A percentile compares a stretch with the other conserved stretches of the same genome.
These are phyloP conservation scores for Myxozyma vanderwaltii DNA, from an alignment of 805 yeast species.

Conservation along the genomic window DNA sequence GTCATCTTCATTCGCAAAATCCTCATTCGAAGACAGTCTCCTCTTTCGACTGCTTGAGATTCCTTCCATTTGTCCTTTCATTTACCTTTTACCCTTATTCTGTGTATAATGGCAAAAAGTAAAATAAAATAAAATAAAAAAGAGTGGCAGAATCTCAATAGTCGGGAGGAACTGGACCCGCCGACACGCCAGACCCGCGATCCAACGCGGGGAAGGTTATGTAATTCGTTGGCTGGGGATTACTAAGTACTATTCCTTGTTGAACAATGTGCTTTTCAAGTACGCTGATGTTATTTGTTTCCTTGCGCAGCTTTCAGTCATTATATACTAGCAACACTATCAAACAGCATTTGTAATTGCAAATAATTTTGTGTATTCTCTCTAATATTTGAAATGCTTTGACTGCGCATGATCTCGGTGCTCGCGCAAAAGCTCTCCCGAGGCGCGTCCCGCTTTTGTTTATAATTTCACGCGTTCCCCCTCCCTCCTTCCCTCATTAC, in stretches of 20 bases:
- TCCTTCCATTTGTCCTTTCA: background rate
- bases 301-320: no score
- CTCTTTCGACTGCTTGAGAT: background rate
- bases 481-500: background rate
- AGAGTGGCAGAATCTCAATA: background rate
- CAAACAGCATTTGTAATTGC: no score
- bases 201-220: background rate
- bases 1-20: background rate
- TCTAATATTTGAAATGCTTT: background rate
- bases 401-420: background rate
- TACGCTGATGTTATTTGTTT: no score
- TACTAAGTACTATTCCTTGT: no score
- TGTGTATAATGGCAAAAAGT: no score
- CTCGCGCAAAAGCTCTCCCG: background rate
- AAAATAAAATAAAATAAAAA: no score
- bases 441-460: background rate
- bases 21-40: background rate
- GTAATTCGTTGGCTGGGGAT: no score
- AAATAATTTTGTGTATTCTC: no score
- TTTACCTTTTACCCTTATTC: no score
- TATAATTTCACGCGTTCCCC: background rate
- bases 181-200: background rate
- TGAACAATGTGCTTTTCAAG: no score
- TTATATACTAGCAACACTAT: no score
- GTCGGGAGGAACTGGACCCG: slow-evolving; percentile 11